A percentile compares a stretch with the other conserved stretches of the same genome.
Conservation (phyloP, 257 asterid genomes). For the Coffea canephora region DNA sequence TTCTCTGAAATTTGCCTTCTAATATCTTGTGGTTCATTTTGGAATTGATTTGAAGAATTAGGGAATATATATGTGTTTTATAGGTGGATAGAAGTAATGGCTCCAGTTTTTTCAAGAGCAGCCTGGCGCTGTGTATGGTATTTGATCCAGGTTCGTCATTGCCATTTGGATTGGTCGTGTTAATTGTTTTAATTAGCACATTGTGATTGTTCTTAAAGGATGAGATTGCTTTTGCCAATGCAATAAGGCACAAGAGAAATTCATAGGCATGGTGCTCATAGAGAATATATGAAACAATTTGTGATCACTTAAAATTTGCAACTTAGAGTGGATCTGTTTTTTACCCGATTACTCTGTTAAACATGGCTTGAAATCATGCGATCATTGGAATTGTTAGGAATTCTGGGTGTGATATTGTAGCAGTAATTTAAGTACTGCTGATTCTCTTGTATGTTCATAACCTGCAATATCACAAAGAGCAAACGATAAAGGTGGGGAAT, state of each 20-base stretch:
- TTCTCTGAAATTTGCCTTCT: background rate
- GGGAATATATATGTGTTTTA: conserved; percentile 1
- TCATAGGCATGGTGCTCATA: background rate
- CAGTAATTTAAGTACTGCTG: background rate
- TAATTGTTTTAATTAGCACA: background rate
- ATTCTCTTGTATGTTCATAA: background rate
- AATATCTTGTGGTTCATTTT: background rate
- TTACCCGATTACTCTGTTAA: background rate
- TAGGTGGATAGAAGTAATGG: conserved; percentile 97
- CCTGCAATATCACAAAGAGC: background rate
- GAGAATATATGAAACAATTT: background rate
- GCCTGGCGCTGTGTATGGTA: conserved; percentile 94
- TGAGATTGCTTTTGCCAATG: background rate
- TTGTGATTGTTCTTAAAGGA: background rate
- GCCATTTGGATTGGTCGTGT: background rate
- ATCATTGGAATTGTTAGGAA: background rate
- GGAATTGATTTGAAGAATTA: background rate
- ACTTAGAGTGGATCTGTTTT: background rate
- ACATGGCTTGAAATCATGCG: background rate
- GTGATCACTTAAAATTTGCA: background rate
- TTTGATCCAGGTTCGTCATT: conserved; percentile 67
- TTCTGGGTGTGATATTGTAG: background rate
- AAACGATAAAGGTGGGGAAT: background rate
- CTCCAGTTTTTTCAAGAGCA: conserved; percentile 78
- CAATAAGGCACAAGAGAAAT: background rate